phyloP scores from a whole-genome alignment of 345 rosid species.

The Hibiscus tridactylites region DNA sequence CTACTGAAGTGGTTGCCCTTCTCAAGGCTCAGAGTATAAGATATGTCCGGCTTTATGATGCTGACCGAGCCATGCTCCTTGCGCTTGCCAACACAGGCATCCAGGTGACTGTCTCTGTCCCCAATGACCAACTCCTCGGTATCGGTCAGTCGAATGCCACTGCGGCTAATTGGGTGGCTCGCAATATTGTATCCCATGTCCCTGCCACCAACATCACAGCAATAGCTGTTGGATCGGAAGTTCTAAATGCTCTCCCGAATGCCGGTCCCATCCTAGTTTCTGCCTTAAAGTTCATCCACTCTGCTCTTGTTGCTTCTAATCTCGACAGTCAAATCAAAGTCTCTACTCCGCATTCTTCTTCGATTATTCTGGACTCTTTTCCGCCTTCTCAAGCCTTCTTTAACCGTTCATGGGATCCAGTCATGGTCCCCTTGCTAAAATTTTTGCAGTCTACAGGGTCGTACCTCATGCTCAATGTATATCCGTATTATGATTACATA shows the following conservation, averaged over 20 bases:
- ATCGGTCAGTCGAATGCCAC: conserved; percentile 97
- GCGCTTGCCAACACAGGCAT: conserved; percentile 88
- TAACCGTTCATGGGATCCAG: conserved; percentile 82
- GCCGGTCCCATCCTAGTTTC: conserved; percentile 80
- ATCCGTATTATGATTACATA: conserved; percentile 83
- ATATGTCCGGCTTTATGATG: conserved; percentile 77
- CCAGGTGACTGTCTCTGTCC: conserved; percentile 74
- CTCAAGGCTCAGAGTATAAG: conserved; percentile 81
- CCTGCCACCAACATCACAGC: conserved; percentile 92
- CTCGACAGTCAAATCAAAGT: conserved; percentile 83
- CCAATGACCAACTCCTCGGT: conserved; percentile 90
- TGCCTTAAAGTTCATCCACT: conserved; percentile 73
- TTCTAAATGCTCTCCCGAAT: conserved; percentile 59
- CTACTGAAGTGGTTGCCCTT: conserved; percentile 77
- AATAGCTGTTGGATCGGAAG: conserved; percentile 86
- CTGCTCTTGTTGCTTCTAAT: conserved; percentile 85
- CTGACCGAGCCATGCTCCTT: conserved; percentile 71
- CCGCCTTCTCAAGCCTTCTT: conserved; percentile 99
- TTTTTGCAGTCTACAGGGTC: conserved; percentile 79
- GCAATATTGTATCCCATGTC: conserved; percentile 71
- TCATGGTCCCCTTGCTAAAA: conserved; percentile 80
- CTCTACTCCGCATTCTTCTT: conserved; percentile 80
- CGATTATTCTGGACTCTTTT: conserved; percentile 86
- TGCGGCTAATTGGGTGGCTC: conserved; percentile 93
- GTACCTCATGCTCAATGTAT: conserved; percentile 77